Conservation (phyloP, 2,329 filamentous ascomycete genomes). For the Alternaria novae-zelandiae region DNA sequence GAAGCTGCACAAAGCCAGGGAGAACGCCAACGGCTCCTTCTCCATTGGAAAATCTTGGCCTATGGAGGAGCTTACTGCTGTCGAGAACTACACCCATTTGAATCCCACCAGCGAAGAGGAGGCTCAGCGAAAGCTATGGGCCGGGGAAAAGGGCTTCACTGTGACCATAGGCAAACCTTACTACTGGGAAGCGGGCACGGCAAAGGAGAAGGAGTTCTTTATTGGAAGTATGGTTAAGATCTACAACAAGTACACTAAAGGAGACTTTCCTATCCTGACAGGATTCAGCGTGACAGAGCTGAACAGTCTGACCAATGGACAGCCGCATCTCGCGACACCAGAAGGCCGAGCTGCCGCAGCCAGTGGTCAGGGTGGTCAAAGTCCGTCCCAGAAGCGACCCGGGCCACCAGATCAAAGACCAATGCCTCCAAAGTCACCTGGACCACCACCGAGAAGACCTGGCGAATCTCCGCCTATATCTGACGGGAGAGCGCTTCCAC, state of each 20-base stretch:
- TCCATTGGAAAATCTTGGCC: conserved; percentile 99
- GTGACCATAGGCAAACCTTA: conserved; percentile 93
- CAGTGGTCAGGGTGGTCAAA: conserved; percentile 11
- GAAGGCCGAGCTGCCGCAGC: conserved; percentile 30
- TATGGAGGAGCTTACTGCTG: conserved; percentile 82
- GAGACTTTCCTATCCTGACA: conserved; percentile 73
- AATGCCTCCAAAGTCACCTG: conserved; percentile 30
- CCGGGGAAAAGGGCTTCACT: conserved; percentile 80
- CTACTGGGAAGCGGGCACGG: conserved; percentile 92
- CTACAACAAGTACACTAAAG: conserved; percentile 85
- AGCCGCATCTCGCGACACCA: conserved; percentile 38
- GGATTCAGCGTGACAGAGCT: conserved; percentile 84
- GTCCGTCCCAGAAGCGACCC: conserved; percentile 20
- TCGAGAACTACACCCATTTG: conserved; percentile 79
- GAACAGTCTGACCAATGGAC: conserved; percentile 72
- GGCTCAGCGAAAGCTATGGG: conserved; percentile 73
- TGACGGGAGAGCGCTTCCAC: conserved; percentile 17
- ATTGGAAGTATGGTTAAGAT: conserved; percentile 96
- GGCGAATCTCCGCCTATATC: conserved; percentile 21
- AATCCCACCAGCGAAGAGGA: conserved; percentile 65
- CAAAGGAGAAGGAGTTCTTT: conserved; percentile 99
- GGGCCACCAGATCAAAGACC: conserved; percentile 24
- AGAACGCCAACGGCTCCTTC: conserved; percentile 92
- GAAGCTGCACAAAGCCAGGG: conserved; percentile 94
- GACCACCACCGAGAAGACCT: conserved; percentile 27